A percentile compares a stretch with the other conserved stretches of the same genome.
Conservation (phyloP, 129 eudicot genomes). For the Gnaphalium uliginosum region DNA sequence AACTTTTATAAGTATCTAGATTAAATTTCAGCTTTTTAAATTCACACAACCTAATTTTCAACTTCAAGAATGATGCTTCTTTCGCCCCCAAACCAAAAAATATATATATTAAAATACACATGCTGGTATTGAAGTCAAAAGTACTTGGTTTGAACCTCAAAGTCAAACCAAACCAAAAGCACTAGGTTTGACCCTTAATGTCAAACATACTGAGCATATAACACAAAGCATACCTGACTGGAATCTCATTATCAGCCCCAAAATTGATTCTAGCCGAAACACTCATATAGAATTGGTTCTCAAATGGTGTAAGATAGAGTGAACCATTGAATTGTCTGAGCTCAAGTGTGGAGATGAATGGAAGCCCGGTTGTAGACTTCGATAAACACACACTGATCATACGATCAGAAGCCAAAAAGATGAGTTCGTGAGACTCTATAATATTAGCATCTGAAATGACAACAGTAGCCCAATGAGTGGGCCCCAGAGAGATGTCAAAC, state of each 20-base stretch:
- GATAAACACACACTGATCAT: constrained; percentile 72
- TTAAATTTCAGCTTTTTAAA: too few species aligned
- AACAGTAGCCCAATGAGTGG: constrained; percentile 85
- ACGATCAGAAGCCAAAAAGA: constrained; percentile 73
- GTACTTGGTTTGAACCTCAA: constrained; percentile 5
- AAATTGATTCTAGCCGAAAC: constrained; percentile 83
- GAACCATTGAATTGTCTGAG: constrained; percentile 84
- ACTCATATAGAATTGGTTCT: constrained; percentile 60
- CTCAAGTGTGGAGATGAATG: constrained; percentile 83
- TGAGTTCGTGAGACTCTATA: constrained; percentile 63
- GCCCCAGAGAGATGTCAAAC: constrained; percentile 78
- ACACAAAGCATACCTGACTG: constrained; percentile 53
- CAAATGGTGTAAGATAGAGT: constrained; percentile 55
- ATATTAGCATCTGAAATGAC: constrained; percentile 77
- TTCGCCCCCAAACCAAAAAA: too few species aligned
- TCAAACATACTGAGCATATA: not conserved
- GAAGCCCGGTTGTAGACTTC: constrained; percentile 80
- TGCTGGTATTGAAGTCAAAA: not conserved
- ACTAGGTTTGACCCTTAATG: not conserved
- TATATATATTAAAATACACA: not conserved
- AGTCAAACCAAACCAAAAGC: constrained; percentile 13
- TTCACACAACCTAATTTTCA: too few species aligned
- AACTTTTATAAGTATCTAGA: constrained; percentile 14
- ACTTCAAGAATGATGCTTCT: too few species aligned
- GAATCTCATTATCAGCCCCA: constrained; percentile 67